A percentile compares a stretch with the other conserved stretches of the same genome.
Evolutionary conservation across 257 asterid species (phyloP).

Genomic region (Nicotiana tabacum): DNA sequence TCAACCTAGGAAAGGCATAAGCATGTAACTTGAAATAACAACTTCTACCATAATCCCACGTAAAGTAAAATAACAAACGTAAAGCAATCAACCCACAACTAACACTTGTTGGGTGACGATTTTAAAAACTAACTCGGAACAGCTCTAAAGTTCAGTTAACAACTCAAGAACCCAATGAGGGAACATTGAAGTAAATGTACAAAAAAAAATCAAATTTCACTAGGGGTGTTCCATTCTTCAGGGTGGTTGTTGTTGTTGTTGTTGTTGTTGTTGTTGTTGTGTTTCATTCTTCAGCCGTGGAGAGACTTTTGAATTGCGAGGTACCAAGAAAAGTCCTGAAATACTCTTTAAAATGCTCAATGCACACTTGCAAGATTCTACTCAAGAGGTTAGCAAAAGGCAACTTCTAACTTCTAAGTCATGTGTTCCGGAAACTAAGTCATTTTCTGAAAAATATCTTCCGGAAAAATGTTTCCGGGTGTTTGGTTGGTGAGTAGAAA

Average conservation of each 20-base stretch:
- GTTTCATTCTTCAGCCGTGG: neutral
- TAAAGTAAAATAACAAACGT: neutral
- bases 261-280: no score
- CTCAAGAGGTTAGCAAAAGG: neutral
- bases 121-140: neutral
- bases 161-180: neutral
- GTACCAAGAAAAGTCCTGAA: no score
- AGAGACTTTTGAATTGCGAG: no score
- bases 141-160: neutral
- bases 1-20: slow-evolving; percentile 50
- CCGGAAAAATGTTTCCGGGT: neutral
- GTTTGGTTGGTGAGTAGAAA: neutral
- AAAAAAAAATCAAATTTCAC: neutral
- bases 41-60: neutral
- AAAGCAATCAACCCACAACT: neutral
- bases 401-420: neutral
- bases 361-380: neutral
- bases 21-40: neutral
- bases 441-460: neutral
- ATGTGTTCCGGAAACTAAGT: neutral
- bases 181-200: neutral
- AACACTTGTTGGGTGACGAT: neutral
- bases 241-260: no score
- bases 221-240: neutral
- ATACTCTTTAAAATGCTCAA: neutral